phyloP scores from a whole-genome alignment of 768 basidiomycete species.

The Pulveroboletus sp. region DNA sequence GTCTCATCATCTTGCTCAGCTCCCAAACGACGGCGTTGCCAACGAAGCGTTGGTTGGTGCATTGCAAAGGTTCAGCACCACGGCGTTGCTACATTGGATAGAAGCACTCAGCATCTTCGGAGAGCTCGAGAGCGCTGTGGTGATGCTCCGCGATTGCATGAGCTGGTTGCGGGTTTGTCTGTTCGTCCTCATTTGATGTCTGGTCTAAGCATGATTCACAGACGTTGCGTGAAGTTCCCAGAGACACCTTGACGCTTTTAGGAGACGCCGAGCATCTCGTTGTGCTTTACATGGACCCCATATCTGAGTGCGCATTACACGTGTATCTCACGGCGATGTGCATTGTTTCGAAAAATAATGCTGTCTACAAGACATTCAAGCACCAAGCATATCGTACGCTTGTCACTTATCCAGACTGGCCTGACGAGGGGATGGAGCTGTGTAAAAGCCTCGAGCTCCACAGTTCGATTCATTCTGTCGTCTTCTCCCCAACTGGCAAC shows the following conservation, averaged over 20 bases:
- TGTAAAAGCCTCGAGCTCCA: conserved; percentile 2
- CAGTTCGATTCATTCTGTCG: conserved; percentile 12
- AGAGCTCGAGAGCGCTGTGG: conserved; percentile 12
- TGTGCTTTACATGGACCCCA: conserved; percentile 17
- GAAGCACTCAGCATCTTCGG: conserved; percentile 14
- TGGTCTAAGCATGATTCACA: not conserved
- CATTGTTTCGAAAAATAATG: not conserved
- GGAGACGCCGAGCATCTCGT: conserved; percentile 19
- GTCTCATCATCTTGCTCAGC: conserved; percentile 15
- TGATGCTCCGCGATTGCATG: conserved; percentile 11
- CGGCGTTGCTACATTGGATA: conserved; percentile 13
- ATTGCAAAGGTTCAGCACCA: conserved; percentile 7
- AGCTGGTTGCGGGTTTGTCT: conserved; percentile 13
- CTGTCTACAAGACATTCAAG: conserved; percentile 8
- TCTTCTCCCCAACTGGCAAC: conserved; percentile 10
- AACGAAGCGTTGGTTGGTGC: conserved; percentile 5
- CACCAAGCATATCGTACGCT: conserved; percentile 5
- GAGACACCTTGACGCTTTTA: conserved; percentile 5
- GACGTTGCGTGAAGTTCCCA: conserved; percentile 8
- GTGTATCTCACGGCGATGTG: conserved; percentile 12
- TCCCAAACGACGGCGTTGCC: conserved; percentile 5
- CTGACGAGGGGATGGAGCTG: not conserved
- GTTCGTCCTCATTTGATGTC: not conserved
- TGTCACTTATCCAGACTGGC: not conserved
- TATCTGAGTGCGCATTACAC: conserved; percentile 21